Conservation (phyloP, 2,329 filamentous ascomycete species). For the Myriosclerotinia curreyana region DNA sequence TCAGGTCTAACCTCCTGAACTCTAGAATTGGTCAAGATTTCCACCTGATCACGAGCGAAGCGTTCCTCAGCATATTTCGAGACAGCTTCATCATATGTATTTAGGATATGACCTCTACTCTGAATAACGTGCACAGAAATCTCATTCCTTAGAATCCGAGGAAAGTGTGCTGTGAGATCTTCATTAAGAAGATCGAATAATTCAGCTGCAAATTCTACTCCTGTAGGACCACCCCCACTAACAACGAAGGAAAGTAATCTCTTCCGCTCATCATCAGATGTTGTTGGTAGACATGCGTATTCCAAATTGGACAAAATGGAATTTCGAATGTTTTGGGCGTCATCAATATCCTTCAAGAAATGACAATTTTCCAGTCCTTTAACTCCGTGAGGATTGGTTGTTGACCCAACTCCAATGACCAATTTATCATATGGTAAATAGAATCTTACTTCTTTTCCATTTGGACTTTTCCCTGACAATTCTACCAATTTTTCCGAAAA, state of each 20-base stretch:
- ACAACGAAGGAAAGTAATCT: conserved; percentile 93
- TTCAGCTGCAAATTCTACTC: conserved; percentile 96
- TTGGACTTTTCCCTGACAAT: conserved; percentile 67
- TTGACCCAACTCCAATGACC: conserved; percentile 85
- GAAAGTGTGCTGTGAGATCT: conserved; percentile 80
- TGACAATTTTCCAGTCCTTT: conserved; percentile 90
- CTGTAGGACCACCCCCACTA: conserved; percentile 90
- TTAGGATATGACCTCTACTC: conserved; percentile 89
- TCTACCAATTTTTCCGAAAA: conserved; percentile 91
- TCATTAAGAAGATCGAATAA: conserved; percentile 96
- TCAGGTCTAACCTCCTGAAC: conserved; percentile 85
- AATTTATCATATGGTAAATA: conserved; percentile 98
- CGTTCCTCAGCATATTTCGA: conserved; percentile 89
- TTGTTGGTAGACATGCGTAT: conserved; percentile 87
- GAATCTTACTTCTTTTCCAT: conserved; percentile 74
- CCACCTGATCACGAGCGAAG: conserved; percentile 86
- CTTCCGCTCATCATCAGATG: conserved; percentile 79
- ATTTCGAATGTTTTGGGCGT: conserved; percentile 87
- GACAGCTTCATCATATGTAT: conserved; percentile 95
- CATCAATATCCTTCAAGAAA: conserved; percentile 92
- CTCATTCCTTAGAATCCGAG: conserved; percentile 87
- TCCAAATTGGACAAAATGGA: conserved; percentile 87
- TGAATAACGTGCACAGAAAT: conserved; percentile 98
- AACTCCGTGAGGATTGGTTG: conserved; percentile 92
- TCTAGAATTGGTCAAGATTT: conserved; percentile 87